Evolutionary conservation across 352 stramenopile species (phyloP).

Genomic region (Pythium phragmitis): DNA sequence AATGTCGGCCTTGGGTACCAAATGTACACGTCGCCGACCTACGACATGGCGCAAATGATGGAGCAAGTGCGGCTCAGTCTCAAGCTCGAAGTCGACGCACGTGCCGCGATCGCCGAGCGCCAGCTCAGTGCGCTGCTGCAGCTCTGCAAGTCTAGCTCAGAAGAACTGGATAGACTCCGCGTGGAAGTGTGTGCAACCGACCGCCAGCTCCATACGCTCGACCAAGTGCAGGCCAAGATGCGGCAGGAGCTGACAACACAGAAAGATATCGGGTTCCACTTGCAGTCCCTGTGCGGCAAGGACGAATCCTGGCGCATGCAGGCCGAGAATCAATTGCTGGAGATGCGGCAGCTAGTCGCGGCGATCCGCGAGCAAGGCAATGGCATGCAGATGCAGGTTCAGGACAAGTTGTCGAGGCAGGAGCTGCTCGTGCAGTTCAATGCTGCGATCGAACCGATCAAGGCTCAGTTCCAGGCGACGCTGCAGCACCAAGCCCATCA

Average conservation of each 20-base stretch:
- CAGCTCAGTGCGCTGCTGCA: constrained; percentile 75
- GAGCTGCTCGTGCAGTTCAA: constrained; percentile 84
- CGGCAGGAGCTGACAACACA: constrained; percentile 78
- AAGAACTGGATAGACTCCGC: constrained; percentile 69
- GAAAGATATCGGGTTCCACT: constrained; percentile 78
- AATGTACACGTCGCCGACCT: constrained; percentile 67
- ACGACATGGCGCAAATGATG: constrained; percentile 85
- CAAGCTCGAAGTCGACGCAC: constrained; percentile 80
- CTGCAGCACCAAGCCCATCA: constrained; percentile 73
- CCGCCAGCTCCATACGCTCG: constrained; percentile 70
- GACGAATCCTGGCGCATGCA: constrained; percentile 86
- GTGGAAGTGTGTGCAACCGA: constrained; percentile 72
- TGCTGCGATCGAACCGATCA: constrained; percentile 75
- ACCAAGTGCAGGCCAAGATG: constrained; percentile 76
- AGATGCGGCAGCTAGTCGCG: constrained; percentile 71
- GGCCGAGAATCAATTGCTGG: constrained; percentile 76
- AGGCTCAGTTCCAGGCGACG: constrained; percentile 71
- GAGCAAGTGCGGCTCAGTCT: constrained; percentile 80
- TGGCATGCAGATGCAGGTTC: constrained; percentile 49
- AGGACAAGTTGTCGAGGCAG: constrained; percentile 73
- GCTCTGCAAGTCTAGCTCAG: constrained; percentile 69
- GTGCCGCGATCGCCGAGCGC: constrained; percentile 69
- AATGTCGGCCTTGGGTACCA: constrained; percentile 29
- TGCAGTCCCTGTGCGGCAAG: constrained; percentile 83
- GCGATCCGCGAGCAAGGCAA: constrained; percentile 72